Conservation (phyloP, 2,329 filamentous ascomycete species). For the Aspergillus tanneri region DNA sequence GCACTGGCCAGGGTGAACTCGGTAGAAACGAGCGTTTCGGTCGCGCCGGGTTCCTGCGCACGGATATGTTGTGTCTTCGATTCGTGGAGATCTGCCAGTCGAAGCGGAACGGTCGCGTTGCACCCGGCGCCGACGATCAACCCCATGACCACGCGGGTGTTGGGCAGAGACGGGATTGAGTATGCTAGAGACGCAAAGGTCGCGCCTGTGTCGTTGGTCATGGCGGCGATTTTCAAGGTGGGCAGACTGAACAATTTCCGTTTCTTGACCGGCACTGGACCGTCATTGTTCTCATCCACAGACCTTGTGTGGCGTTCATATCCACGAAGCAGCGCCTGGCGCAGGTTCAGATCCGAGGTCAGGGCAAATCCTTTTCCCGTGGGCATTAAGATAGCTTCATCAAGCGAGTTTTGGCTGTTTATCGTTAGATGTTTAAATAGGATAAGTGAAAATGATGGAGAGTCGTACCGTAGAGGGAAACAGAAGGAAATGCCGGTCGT, state of each 20-base stretch:
- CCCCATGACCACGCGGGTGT: conserved; percentile 68
- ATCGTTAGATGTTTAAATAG: conserved; percentile 3
- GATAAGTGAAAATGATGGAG: not conserved
- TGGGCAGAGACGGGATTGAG: conserved; percentile 57
- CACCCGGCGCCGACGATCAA: conserved; percentile 75
- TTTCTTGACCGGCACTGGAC: conserved; percentile 27
- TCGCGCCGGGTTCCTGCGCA: conserved; percentile 47
- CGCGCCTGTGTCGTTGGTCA: conserved; percentile 75
- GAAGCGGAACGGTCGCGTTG: conserved; percentile 72
- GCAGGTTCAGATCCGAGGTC: conserved; percentile 35
- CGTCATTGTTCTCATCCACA: conserved; percentile 23
- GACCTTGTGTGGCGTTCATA: conserved; percentile 45
- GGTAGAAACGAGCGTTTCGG: conserved; percentile 70
- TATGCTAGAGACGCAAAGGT: conserved; percentile 76
- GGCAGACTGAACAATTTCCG: conserved; percentile 51
- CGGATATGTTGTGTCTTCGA: conserved; percentile 56
- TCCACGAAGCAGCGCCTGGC: conserved; percentile 34
- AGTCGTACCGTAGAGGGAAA: conserved; percentile 43
- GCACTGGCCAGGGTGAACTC: conserved; percentile 77
- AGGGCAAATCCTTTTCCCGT: conserved; percentile 54
- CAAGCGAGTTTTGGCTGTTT: conserved; percentile 46
- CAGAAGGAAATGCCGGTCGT: conserved; percentile 45
- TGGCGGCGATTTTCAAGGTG: conserved; percentile 65
- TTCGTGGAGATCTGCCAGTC: conserved; percentile 58
- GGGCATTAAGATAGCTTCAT: conserved; percentile 53